These are phyloP conservation scores for Lactarius quietus DNA, from an alignment of 768 basidiomycete genomes.

Conservation along the genomic window DNA sequence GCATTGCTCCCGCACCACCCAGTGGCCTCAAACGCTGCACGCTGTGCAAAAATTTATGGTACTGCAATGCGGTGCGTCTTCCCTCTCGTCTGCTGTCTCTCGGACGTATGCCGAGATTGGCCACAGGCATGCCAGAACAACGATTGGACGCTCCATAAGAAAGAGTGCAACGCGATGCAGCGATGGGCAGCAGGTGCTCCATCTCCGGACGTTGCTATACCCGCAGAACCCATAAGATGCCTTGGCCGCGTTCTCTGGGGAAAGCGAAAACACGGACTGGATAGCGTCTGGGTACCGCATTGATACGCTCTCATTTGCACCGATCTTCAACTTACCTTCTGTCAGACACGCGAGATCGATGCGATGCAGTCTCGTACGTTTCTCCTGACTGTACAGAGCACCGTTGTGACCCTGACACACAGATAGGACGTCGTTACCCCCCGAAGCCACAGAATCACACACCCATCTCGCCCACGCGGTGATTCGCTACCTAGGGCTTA, in stretches of 20 bases:
- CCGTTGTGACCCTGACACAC: slow-evolving; percentile 6
- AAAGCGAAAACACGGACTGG: slow-evolving; percentile 50
- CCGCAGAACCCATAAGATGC: slow-evolving; percentile 76
- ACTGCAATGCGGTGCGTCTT: slow-evolving; percentile 66
- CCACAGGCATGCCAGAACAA: slow-evolving; percentile 60
- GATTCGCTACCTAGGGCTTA: slow-evolving; percentile 63
- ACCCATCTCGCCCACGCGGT: slow-evolving; percentile 71
- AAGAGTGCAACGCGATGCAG: slow-evolving; percentile 70
- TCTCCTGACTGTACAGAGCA: neutral
- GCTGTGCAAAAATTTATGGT: slow-evolving; percentile 63
- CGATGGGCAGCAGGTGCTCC: slow-evolving; percentile 52
- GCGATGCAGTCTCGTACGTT: slow-evolving; percentile 73
- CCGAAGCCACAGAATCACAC: slow-evolving; percentile 50
- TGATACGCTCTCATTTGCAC: neutral
- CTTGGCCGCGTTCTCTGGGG: slow-evolving; percentile 73
- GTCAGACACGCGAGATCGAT: slow-evolving; percentile 59
- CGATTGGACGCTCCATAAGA: slow-evolving; percentile 75
- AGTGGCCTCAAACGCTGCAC: slow-evolving; percentile 64
- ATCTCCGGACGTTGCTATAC: slow-evolving; percentile 46
- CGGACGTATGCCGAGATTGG: neutral
- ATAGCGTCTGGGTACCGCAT: slow-evolving; percentile 54
- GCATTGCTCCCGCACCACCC: slow-evolving; percentile 42
- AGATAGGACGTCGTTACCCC: slow-evolving; percentile 58
- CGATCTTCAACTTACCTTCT: slow-evolving; percentile 5
- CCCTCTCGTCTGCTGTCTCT: neutral